Base-by-base conservation (phyloP, 176 grass and related monocot species). In the Thalia dealbata region DNA sequence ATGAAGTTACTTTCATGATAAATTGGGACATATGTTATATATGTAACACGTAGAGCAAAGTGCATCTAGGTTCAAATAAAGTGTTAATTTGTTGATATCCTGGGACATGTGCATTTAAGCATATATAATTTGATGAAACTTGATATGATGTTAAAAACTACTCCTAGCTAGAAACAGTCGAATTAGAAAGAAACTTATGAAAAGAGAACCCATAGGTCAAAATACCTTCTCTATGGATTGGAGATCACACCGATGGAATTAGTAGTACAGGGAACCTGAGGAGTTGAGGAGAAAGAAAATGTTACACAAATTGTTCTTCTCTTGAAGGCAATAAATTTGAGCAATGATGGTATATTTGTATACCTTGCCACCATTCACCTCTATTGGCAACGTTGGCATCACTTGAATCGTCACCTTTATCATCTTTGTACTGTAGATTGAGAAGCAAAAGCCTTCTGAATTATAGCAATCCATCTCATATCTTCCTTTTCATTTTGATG, bases 281-380 rank as follows among this genome's bases (percentile, higher is more conserved):
- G 51, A 82, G 32, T 1, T 44, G 30, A 83, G 63, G 43, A 64
- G 10, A 38, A 24, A 15, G 51, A 76, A 52, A 67, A 21, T 26
- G 43, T 28, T 51, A 67, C 32, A 38, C 32, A 38, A 38, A 38
- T 38, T 38, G 13, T 21, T 14, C 28, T 71, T 0, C 45, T 71
- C 22, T 51, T 26, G 25, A 72, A 74, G 65, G n/a, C 52, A 52
- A 59, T 24, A 72, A 16, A 77, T 72, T 46, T 69, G 68, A 35
- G 41, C 69, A 8, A 60, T 50, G n/a, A 35, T 43, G 56, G 75
- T 35, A 75, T 13, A 73, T 52, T 60, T 27, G 50, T 6, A 81
- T 91, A 99, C 95, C 95, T 99, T 95, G 95, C 95, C 95, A 99
- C 95, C 95, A 95, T 76, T 99, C 86, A 5, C 95, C 95, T 80